Evolutionary conservation across 163 green algal species (phyloP), one percentile per base, ranked within the genome.

Genomic region (Scenedesmus sp.): DNA sequence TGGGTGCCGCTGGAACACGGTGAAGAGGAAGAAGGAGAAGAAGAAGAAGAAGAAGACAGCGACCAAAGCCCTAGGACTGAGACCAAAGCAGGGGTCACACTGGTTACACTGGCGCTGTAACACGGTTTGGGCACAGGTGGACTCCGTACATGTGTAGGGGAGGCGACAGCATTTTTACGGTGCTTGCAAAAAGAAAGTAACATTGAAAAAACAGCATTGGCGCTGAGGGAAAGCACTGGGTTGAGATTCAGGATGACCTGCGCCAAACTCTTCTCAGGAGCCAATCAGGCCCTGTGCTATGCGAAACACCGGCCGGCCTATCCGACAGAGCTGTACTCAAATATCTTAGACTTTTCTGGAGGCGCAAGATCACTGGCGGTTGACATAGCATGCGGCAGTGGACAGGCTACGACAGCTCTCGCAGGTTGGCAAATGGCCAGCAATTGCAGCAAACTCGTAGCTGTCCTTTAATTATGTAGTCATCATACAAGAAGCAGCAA

Each of bases 321-420:
- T 60, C 91, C 91, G 1, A 12, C 70, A 4, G 59, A 82, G 4
- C n/a, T 94, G 20, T 95, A 92, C 54, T 16, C 52, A 0, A 60
- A 55, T 10, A 88, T 94, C 7, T 46, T 93, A 4, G 76, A 82
- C 0, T 92, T 93, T 12, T 20, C 20, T 76, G 91, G 46, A 0
- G 67, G n/a, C 0, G 4, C 15, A 0, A 34, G 62, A 10, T 1
- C 15, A 3, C 52, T 89, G 55, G 91, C 91, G 1, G 57, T 95
- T 6, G 93, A 95, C 70, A 90, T 95, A 4, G 93, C 84, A 4
- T 92, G 85, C 2, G 93, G 93, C 86, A 92, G 55, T 56, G 88
- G 93, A 4, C 93, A 95, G 74, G 91, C 82, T 62, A 56, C 88
- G 12, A 8, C 66, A 16, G 59, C 52, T 4, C 73, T 91, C 23